These are phyloP conservation scores for Rosa multiflora DNA, from an alignment of 306 rosid species.

Conservation along the genomic window DNA sequence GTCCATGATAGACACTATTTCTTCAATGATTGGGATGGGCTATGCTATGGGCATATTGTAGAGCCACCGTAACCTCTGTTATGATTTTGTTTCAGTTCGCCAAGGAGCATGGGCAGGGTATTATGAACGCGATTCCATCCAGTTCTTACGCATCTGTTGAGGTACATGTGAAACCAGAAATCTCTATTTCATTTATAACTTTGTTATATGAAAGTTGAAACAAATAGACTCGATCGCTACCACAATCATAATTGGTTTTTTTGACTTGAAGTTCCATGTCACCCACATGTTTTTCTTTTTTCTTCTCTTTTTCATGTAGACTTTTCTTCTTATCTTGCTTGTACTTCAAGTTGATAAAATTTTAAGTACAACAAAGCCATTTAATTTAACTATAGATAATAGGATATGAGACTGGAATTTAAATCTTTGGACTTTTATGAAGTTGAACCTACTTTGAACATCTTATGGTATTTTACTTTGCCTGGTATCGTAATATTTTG, in stretches of 20 bases:
- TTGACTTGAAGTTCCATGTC: not conserved
- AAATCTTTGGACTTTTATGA: not conserved
- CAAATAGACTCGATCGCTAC: not conserved
- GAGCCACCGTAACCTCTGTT: conserved; percentile 20
- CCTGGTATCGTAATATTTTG: not conserved
- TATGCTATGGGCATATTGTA: conserved; percentile 10
- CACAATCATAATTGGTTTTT: not conserved
- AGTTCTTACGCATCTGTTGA: conserved; percentile 43
- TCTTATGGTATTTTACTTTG: not conserved
- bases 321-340: not conserved
- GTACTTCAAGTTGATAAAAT: not conserved
- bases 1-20: not conserved
- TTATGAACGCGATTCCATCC: conserved; percentile 44
- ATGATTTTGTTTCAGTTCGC: conserved; percentile 39
- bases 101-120: conserved; percentile 38
- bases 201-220: not conserved
- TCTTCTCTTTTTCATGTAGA: not conserved
- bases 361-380: not conserved
- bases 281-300: not conserved
- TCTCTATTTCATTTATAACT: not conserved
- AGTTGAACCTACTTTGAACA: not conserved
- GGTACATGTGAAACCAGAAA: conserved; percentile 33
- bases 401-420: not conserved
- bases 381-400: not conserved
- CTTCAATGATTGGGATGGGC: not conserved